Base-by-base conservation (phyloP, 768 basidiomycete species). In the Podaxis sp. region DNA sequence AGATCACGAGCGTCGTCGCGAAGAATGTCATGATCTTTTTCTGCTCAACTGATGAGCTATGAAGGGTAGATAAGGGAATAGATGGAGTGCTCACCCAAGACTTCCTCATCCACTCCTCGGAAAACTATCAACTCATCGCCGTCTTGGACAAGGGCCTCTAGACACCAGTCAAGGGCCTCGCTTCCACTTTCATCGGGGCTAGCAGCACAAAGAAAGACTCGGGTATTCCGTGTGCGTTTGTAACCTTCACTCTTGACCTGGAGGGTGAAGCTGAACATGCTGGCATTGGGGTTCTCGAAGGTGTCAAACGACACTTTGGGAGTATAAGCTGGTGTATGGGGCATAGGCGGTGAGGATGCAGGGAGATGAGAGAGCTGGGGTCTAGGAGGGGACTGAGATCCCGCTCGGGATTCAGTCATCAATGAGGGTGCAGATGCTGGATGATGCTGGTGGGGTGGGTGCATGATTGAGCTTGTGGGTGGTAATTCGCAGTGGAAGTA, bases 51-150 rank as follows among this genome's bases (percentile, higher is more conserved):
- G 54, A 36, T 37, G 46, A 57, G 58, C 27, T 25, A 46, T 50
- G 25, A 38, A 59, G 27, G 22, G 33, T 36, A 27, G 25, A 40
- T 33, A 27, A 22, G 47, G 49, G 37, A 53, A 22, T 4, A 37
- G 24, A 46, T 49, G 37, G 27, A 4, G 54, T 46, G 46, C 85
- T 37, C 64, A 93, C 93, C 89, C 27, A 93, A 76, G 37, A 89
- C 91, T 38, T 94, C 95, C 64, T 91, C 85, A 65, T 96, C 94
- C 13, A 96, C 85, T 0, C 96, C 96, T 40, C 96, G 80, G 61
- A 93, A 91, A 8, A 98, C 90, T 61, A 99, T 87, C 22, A 98
- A 77, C 75, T 98, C 96, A 71, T 98, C 96, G 1, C 93, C 92
- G 60, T 93, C 90, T 73, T 92, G 89, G 7, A 89, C 86, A 11